Evolutionary conservation across 306 rosid species (phyloP), one percentile per base, ranked within the genome.

Genomic region (Quercus dentata): DNA sequence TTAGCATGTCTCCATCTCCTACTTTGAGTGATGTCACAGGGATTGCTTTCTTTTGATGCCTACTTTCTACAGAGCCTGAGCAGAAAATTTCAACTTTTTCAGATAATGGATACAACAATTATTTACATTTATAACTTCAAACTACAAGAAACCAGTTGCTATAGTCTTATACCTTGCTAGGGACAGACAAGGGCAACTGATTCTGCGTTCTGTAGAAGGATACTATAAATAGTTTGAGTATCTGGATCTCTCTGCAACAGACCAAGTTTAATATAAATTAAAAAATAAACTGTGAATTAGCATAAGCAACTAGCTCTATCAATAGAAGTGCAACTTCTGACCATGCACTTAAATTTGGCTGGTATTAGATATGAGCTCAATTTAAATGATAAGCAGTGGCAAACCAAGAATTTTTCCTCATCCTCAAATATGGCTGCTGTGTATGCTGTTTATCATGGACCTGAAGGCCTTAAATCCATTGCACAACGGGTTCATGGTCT

Each of bases 381-480:
- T 30, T 41, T 41, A 5, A 41, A 41, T 6, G 49, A 7, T 65
- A 30, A 30, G 71, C 49, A 65, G 15, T 14, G 71, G 27, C 63
- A 28, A 28, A 28, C 30, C 30, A 28, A 28, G 30, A 28, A 28
- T 28, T 28, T 28, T 28, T 28, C 3, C 30, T 28, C 30, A 28
- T 28, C 30, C 30, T 28, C 99, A 77, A 96, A 93, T 89, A 96
- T 96, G 99, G 94, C 99, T 83, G 97, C 99, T 73, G 90, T 96
- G 99, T 96, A 80, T 79, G 99, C 99, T 25, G 98, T 96, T 63
- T 96, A 96, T 82, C 99, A 96, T 75, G 99, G 99, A 86, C 98
- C 99, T 17, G 94, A 87, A 83, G 99, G 99, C 75, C 97, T 96
- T 79, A 93, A 96, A 76, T 73, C 83, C 76, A 96, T 96, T 51